Base-by-base conservation (phyloP, 306 rosid species). In the Prunus kanzakura region DNA sequence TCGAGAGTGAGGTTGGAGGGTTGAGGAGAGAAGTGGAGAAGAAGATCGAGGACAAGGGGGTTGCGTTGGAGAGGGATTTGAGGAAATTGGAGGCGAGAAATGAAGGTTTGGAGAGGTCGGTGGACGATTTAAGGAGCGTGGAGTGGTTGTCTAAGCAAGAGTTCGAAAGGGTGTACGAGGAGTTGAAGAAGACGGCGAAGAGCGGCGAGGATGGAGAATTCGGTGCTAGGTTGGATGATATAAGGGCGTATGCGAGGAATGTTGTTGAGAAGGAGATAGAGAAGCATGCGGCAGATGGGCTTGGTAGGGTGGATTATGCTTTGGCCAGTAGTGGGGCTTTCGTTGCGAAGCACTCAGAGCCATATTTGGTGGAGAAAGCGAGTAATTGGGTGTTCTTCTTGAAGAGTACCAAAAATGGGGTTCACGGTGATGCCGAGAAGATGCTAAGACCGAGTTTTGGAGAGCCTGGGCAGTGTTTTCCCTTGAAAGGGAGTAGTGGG, bases 391-490 rank as follows among this genome's bases (percentile, higher is more conserved):
- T 88, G 96, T 86, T 88, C 64, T 38, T n/a, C 67, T 38, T n/a
- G 76, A 61, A 1, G 49, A 49, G 75, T 71, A 61, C 69, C 1
- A 85, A 70, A 67, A 83, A 78, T 64, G 84, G 83, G 67, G 91
- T 87, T 49, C 91, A 82, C 51, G 73, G 72, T 30, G 83, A 83
- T 51, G 96, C 99, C 0, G 84, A 83, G 19, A 93, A 82, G 88
- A 88, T 96, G 99, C 76, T 96, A 80, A 88, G 69, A 22, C 99
- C 99, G 1, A 96, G 99, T 82, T 93, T 96, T 72, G 99, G 99
- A 9, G 98, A 96, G 81, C 98, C 99, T 0, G 99, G 98, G 30
- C 94, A 91, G 78, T 96, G 99, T 81, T 96, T 96, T 73, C 86
- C 98, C 1, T 77, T 96, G 93, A 91, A 84, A 76, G 99, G 95